phyloP scores from a whole-genome alignment of 2,329 filamentous ascomycete genomes.

The Trematosphaeria pertusa region DNA sequence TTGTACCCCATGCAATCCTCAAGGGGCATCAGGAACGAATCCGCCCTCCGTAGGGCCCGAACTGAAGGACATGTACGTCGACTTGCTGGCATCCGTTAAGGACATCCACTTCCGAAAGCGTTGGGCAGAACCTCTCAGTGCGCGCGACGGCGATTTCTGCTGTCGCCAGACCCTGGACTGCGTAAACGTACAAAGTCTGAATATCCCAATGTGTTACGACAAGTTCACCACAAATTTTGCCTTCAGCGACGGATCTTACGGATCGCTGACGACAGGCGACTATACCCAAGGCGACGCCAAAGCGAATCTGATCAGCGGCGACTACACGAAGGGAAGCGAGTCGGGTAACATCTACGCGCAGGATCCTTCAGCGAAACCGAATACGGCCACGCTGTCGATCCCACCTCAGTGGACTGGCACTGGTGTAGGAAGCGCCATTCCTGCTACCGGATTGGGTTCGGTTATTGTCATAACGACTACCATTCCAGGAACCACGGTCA shows the following conservation, averaged over 20 bases:
- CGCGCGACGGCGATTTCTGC: constrained; percentile 36
- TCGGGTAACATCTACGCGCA: constrained; percentile 55
- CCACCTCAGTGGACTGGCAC: constrained; percentile 55
- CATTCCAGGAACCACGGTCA: constrained; percentile 33
- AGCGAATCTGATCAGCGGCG: constrained; percentile 55
- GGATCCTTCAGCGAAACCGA: constrained; percentile 48
- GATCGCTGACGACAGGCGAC: constrained; percentile 53
- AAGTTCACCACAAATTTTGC: constrained; percentile 60
- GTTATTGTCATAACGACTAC: constrained; percentile 45
- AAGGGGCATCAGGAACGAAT: constrained; percentile 39
- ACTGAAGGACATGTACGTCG: constrained; percentile 43
- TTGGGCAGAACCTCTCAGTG: constrained; percentile 18
- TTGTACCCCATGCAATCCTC: constrained; percentile 46
- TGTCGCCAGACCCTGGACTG: constrained; percentile 50
- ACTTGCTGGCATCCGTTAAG: constrained; percentile 45
- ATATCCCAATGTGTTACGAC: constrained; percentile 60
- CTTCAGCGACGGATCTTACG: constrained; percentile 56
- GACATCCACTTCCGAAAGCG: constrained; percentile 41
- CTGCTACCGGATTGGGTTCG: constrained; percentile 51
- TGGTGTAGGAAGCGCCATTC: constrained; percentile 56
- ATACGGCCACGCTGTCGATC: constrained; percentile 53
- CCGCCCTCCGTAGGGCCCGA: constrained; percentile 43
- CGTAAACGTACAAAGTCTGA: constrained; percentile 49
- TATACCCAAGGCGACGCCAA: constrained; percentile 50
- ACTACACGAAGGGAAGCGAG: constrained; percentile 51